These are phyloP conservation scores for Telopea speciosissima DNA, from an alignment of 177 flowering plant genomes.

Conservation along the genomic window DNA sequence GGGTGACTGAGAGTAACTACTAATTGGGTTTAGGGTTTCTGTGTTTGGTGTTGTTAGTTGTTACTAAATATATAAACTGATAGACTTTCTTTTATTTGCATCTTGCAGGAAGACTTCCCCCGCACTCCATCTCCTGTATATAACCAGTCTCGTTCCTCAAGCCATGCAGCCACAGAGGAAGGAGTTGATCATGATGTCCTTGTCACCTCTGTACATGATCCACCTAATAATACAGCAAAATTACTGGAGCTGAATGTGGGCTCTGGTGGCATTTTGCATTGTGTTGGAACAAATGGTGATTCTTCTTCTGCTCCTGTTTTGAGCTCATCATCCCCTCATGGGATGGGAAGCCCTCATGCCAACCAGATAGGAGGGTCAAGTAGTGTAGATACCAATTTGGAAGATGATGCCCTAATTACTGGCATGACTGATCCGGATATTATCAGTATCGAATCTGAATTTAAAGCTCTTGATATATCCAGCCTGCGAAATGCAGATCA, in stretches of 20 bases:
- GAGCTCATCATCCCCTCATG: conserved; percentile 17
- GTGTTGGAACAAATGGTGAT: conserved; percentile 17
- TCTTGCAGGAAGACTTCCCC: conserved; percentile 43
- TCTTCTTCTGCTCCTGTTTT: conserved; percentile 9
- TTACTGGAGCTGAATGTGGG: conserved; percentile 15
- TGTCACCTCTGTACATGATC: conserved; percentile 17
- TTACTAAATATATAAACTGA: background rate
- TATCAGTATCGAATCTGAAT: conserved; percentile 18
- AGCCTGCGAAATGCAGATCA: conserved; percentile 12
- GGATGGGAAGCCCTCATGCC: conserved; percentile 13
- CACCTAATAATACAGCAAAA: conserved; percentile 15
- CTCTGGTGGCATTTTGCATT: conserved; percentile 10
- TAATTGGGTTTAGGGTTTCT: background rate
- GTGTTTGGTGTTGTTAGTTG: background rate
- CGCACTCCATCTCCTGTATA: conserved; percentile 43
- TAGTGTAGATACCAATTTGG: conserved; percentile 15
- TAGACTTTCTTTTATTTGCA: background rate
- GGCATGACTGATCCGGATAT: conserved; percentile 17
- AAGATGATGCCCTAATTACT: conserved; percentile 16
- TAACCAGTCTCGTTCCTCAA: conserved; percentile 24
- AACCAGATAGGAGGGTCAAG: conserved; percentile 17
- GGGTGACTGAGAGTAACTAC: background rate
- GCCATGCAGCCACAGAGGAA: conserved; percentile 24
- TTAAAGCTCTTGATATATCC: conserved; percentile 27
- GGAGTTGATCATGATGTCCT: conserved; percentile 21